Evolutionary conservation across 768 basidiomycete genomes (phyloP), one percentile per base, ranked within the genome.

Genomic region (Tephrocybe sp.): DNA sequence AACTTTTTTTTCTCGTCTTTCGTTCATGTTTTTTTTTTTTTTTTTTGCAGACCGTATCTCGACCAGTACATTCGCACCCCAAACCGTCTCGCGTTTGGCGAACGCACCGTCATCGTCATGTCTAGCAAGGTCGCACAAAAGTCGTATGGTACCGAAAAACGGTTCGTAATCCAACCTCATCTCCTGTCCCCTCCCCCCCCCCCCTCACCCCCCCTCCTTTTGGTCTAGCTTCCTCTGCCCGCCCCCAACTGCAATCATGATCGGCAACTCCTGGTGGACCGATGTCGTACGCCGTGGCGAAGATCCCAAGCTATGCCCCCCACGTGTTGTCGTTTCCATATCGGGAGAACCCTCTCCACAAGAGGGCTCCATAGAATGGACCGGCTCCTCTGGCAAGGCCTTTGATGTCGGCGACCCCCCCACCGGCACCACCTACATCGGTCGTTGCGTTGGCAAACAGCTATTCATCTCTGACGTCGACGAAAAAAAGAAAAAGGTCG

Each of bases 101-200:
- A 98, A 67, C 84, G 93, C 42, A 93, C 93, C 3, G 83, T 98
- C 54, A 89, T 98, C 54, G 89, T 98, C 61, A 94, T 97, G 90
- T 95, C 93, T n/a, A 93, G 90, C 65, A 93, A 90, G 64, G 94
- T 98, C 25, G 96, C 93, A 3, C 96, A 98, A 75, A 96, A 98
- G 65, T 93, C 91, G 8, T 98, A 98, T 65, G 95, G 94, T 32
- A 93, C 88, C 15, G 95, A 98, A 69, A 97, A 97, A 68, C 81
- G 95, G 88, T 89, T 54, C 40, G 76, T 62, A 33, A 39, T n/a
- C n/a, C n/a, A n/a, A n/a, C n/a, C n/a, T n/a, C n/a, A n/a, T n/a
- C n/a, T 39, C 20, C 12, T 12, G 3, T 12, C 20, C 38, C 38
- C 7, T 39, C 6, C 12, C 3, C 7, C 3, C 38, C 12, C n/a